A percentile compares a stretch with the other conserved stretches of the same genome.
phyloP scores from a whole-genome alignment of 108 stramenopile species.

The Craspedostauros australis region DNA sequence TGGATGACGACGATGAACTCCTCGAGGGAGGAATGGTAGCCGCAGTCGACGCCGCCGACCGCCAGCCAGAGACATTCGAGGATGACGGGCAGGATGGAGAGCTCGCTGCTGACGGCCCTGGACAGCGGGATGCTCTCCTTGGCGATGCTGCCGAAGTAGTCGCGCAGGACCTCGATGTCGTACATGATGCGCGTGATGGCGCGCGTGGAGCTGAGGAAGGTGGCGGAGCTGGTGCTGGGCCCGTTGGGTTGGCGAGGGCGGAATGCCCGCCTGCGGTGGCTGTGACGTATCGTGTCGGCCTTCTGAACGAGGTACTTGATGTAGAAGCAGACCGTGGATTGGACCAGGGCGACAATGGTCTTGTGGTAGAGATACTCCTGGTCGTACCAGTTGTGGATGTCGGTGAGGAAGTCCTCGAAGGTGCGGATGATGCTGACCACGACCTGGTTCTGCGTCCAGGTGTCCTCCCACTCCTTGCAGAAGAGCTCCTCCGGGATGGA shows the following conservation, averaged over 20 bases:
- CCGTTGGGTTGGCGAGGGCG: not conserved
- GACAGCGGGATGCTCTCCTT: constrained; percentile 42
- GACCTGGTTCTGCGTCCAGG: constrained; percentile 65
- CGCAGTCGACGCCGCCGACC: constrained; percentile 31
- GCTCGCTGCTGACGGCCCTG: constrained; percentile 55
- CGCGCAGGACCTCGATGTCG: constrained; percentile 57
- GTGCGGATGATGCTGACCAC: constrained; percentile 46
- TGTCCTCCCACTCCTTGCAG: constrained; percentile 65
- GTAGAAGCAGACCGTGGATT: constrained; percentile 71
- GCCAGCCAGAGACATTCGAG: constrained; percentile 47
- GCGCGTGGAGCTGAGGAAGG: constrained; percentile 40
- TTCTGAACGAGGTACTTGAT: constrained; percentile 56
- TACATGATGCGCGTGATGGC: constrained; percentile 62
- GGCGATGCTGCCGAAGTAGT: constrained; percentile 55
- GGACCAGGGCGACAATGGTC: constrained; percentile 52
- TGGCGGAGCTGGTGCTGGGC: constrained; percentile 1
- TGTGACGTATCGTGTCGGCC: constrained; percentile 33
- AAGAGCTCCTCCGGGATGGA: constrained; percentile 53
- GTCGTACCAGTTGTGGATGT: constrained; percentile 46
- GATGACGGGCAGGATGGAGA: constrained; percentile 48
- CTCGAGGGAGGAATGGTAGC: constrained; percentile 33
- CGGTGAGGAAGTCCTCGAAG: constrained; percentile 54
- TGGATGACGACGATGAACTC: constrained; percentile 70
- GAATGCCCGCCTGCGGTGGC: not conserved
- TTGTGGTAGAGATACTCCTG: constrained; percentile 66